Evolutionary conservation across 2,329 filamentous ascomycete genomes (phyloP).

Genomic region (Xylariaceae sp.): DNA sequence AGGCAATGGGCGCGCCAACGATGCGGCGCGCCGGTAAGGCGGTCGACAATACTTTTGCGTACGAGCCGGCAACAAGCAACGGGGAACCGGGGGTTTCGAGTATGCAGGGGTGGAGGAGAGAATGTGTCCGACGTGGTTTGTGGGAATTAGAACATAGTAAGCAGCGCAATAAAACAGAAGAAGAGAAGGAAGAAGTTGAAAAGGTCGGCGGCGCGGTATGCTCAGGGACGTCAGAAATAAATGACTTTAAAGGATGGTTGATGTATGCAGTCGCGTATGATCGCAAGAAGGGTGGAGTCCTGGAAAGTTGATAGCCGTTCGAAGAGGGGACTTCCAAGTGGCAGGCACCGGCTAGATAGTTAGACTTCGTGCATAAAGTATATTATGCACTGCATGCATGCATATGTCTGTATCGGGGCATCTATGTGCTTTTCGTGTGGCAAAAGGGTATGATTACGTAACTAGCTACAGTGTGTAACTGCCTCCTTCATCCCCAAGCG

Average conservation of each 20-base stretch:
- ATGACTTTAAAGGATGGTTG: neutral
- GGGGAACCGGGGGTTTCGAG: neutral
- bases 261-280: neutral
- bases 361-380: too few species aligned
- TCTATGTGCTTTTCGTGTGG: neutral
- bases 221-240: neutral
- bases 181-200: neutral
- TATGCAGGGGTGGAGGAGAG: neutral
- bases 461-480: neutral
- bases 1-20: conserved; percentile 23
- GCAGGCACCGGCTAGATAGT: too few species aligned
- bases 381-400: too few species aligned
- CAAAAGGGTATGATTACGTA: neutral
- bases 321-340: neutral
- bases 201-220: neutral
- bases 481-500: neutral
- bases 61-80: neutral
- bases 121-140: neutral
- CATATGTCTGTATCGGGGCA: too few species aligned
- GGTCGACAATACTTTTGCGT: conserved; percentile 1
- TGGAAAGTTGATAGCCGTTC: neutral
- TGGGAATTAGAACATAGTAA: neutral
- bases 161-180: neutral
- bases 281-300: neutral
- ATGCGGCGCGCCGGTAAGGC: conserved; percentile 25